Percentiles rank a stretch among this genome's conserved stretches.
phyloP scores from a whole-genome alignment of 257 asterid species.

The Handroanthus guayacan region DNA sequence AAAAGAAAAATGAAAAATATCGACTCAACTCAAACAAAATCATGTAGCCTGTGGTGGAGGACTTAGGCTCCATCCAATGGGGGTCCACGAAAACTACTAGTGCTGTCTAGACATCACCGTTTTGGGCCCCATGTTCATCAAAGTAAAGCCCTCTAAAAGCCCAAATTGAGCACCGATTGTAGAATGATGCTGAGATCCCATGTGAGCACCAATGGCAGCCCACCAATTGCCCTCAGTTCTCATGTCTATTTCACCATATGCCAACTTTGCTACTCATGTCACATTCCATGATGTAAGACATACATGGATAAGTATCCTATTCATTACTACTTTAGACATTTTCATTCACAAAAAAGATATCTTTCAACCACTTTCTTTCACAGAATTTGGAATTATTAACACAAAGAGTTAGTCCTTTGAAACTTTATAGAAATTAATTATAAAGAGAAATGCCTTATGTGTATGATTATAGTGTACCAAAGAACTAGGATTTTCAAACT shows the following conservation, averaged over 20 bases:
- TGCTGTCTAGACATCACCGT: constrained; percentile 30
- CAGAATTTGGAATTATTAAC: constrained; percentile 6
- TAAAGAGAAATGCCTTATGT: not conserved
- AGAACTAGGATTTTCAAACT: not conserved
- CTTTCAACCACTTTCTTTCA: not conserved
- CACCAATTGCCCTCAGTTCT: constrained; percentile 1
- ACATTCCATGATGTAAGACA: constrained; percentile 29
- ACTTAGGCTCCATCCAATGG: not conserved
- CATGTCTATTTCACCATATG: constrained; percentile 21
- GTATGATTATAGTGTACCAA: not conserved
- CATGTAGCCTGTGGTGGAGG: too few relatives aligned
- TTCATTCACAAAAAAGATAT: constrained; percentile 10
- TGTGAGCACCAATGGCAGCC: constrained; percentile 40
- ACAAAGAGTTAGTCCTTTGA: constrained; percentile 8
- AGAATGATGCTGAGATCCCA: constrained; percentile 36
- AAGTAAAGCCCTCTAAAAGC: constrained; percentile 41
- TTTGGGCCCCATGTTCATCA: constrained; percentile 37
- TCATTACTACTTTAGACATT: constrained; percentile 4
- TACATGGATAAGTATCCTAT: constrained; percentile 32
- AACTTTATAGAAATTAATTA: not conserved
- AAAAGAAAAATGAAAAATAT: too few relatives aligned
- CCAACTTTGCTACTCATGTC: constrained; percentile 38
- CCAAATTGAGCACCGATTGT: constrained; percentile 38
- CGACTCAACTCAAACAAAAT: too few relatives aligned
- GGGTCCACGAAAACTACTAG: constrained; percentile 41